Evolutionary conservation across 352 stramenopile genomes (phyloP), one percentile per base, ranked within the genome.

Genomic region (Globisporangium heterothallicum): DNA sequence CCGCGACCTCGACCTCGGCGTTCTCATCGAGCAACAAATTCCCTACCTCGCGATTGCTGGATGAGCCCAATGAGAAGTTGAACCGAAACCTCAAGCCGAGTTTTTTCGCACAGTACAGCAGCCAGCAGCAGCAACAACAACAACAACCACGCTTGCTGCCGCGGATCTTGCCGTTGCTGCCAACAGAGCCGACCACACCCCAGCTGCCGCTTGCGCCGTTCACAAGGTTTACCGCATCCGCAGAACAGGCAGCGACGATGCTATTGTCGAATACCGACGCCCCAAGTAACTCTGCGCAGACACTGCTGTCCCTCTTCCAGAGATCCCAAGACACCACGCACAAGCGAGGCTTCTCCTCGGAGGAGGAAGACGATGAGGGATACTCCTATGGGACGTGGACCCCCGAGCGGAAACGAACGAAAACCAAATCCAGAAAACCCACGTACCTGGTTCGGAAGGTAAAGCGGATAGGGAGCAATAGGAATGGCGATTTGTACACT

Each of bases 361-460:
- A 32, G 18, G 38, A 56, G 12, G 27, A 36, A 3, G 35, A 14
- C 5, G 45, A 58, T 9, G 44, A 60, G 22, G 44, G 29, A 49
- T 13, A 22, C 3, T 25, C 5, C 5, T 18, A 7, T 40, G n/a
- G 14, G 8, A 14, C 18, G 25, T 59, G 25, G 58, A 27, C 10
- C 29, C 26, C 10, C 32, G 48, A 62, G 46, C 10, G 53, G 49
- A 4, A 51, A 40, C 49, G 44, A 24, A 78, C 74, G 44, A 64
- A 64, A 29, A 27, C 51, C 35, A 70, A 61, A 21, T 47, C 53
- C 26, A 67, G 70, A 14, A 79, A 79, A 24, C 70, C 70, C 7
- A 79, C 70, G 41, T 79, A 79, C 35, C 58, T 79, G 29, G 61
- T 76, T 14, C 61, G 70, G 19, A 79, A 79, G n/a, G n/a, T n/a